Percentiles rank a stretch among this genome's conserved stretches.
These are phyloP conservation scores for Hyaloscypha finlandica DNA, from an alignment of 495 filamentous ascomycete species.

Conservation along the genomic window DNA sequence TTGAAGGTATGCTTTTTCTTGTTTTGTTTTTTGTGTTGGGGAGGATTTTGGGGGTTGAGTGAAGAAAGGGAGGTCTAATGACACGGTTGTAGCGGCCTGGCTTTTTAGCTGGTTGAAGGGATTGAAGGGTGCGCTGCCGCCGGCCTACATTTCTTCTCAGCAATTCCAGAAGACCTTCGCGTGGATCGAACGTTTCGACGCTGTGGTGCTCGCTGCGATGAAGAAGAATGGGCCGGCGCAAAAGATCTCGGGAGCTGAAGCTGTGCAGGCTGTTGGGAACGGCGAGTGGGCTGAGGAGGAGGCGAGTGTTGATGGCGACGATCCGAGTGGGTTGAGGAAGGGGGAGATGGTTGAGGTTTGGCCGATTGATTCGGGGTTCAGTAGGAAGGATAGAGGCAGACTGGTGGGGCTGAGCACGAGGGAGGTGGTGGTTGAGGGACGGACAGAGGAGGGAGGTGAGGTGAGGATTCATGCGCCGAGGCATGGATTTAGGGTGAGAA, in stretches of 20 bases:
- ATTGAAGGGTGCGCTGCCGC: constrained; percentile 48
- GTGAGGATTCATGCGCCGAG: constrained; percentile 58
- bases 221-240: constrained; percentile 33
- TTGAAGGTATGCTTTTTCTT: constrained; percentile 45
- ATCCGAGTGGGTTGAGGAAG: constrained; percentile 45
- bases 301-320: constrained; percentile 40
- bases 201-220: constrained; percentile 30
- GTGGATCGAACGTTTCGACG: constrained; percentile 56
- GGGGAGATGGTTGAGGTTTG: constrained; percentile 53
- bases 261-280: constrained; percentile 41
- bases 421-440: constrained; percentile 55
- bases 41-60: not conserved
- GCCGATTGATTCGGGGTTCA: constrained; percentile 57
- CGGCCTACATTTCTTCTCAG: constrained; percentile 36
- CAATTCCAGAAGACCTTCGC: constrained; percentile 54
- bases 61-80: constrained; percentile 26
- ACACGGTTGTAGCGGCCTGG: constrained; percentile 46
- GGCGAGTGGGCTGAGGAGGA: constrained; percentile 40
- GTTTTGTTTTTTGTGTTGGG: not conserved
- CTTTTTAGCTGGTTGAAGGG: constrained; percentile 57
- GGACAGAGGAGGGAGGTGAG: constrained; percentile 39
- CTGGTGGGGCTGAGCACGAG: constrained; percentile 47
- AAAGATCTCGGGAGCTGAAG: constrained; percentile 50
- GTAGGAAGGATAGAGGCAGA: constrained; percentile 52
- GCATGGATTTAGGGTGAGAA: constrained; percentile 52